Evolutionary conservation across 2,329 filamentous ascomycete genomes (phyloP), one percentile per base, ranked within the genome.

Genomic region (Trichophyton schoenleinii): DNA sequence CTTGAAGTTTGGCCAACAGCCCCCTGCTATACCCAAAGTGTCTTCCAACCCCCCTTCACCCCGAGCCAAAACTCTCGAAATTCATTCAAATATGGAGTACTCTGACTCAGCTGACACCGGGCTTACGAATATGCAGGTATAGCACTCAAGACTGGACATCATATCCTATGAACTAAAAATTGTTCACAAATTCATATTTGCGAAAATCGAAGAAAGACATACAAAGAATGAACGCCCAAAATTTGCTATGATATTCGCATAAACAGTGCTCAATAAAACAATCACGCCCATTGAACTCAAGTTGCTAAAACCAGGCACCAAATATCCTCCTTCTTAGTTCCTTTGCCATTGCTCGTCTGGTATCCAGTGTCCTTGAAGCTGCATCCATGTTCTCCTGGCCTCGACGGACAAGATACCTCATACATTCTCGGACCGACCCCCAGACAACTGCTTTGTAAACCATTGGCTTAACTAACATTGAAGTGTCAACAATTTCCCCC

Each of bases 351-450:
- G 80, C 81, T 58, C 66, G 68, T 61, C 78, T 72, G 20, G 79
- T 81, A 62, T 80, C 80, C 58, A 70, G 72, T 0, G 81, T 83
- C 63, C 81, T 68, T 20, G 72, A 70, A 8, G 79, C 78, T 11
- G 81, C 80, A 72, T 83, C 81, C 71, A 78, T 78, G 67, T 84
- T 83, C 73, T 83, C 81, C 41, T 78, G 78, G 25, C 80, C 81
- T 59, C 81, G 68, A 55, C 81, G 70, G 41, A 82, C 70, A 60
- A 87, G 72, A 70, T 87, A 95, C 76, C 89, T 87, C 66, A 95
- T 85, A 73, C 91, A 95, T 77, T 96, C 89, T 3, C 73, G 74
- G 66, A 81, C 78, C 3, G 73, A 78, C 0, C 81, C 81, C 81
- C 81, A 83, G 18, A 79, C 76, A 61, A 80, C 75, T 65, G 77